phyloP scores from a whole-genome alignment of 1,139 yeast species.

The Pichia sp. region DNA sequence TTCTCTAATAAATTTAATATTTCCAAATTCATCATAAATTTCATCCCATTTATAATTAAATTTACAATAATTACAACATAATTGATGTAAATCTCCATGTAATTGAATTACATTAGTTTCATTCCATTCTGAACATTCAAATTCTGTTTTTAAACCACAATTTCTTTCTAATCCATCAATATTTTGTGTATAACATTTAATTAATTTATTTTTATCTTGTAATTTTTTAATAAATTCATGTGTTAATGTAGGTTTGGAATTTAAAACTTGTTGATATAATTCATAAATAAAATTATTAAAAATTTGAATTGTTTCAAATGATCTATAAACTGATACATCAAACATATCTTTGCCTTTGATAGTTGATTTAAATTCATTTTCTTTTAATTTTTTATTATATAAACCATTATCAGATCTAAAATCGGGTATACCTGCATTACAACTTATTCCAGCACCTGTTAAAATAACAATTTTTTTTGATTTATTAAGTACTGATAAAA shows the following conservation, averaged over 20 bases:
- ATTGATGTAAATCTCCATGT: slow-evolving; percentile 79
- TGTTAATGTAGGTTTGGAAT: slow-evolving; percentile 76
- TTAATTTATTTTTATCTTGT: slow-evolving; percentile 58
- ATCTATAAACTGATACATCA: slow-evolving; percentile 75
- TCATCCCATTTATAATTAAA: slow-evolving; percentile 59
- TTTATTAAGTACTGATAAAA: slow-evolving; percentile 19
- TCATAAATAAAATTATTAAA: slow-evolving; percentile 78
- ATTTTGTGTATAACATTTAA: slow-evolving; percentile 82
- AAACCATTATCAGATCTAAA: slow-evolving; percentile 82
- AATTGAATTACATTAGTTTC: slow-evolving; percentile 73
- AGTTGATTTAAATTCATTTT: slow-evolving; percentile 44
- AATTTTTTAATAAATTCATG: slow-evolving; percentile 69
- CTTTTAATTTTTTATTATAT: slow-evolving; percentile 57
- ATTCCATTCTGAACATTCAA: slow-evolving; percentile 43
- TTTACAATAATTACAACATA: slow-evolving; percentile 46
- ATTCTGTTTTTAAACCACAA: slow-evolving; percentile 25
- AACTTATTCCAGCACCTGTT: slow-evolving; percentile 94
- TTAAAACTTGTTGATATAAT: slow-evolving; percentile 53
- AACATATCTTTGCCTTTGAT: slow-evolving; percentile 83
- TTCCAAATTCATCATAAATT: slow-evolving; percentile 68
- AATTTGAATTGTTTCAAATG: slow-evolving; percentile 51
- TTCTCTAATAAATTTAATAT: slow-evolving; percentile 45
- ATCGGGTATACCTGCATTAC: slow-evolving; percentile 96
- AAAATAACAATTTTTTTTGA: slow-evolving; percentile 49
- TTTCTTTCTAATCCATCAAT: slow-evolving; percentile 63